A percentile compares a stretch with the other conserved stretches of the same genome.
These are phyloP conservation scores for Chlorokybus atmophyticus DNA, from an alignment of 139 green algal genomes.

Conservation along the genomic window DNA sequence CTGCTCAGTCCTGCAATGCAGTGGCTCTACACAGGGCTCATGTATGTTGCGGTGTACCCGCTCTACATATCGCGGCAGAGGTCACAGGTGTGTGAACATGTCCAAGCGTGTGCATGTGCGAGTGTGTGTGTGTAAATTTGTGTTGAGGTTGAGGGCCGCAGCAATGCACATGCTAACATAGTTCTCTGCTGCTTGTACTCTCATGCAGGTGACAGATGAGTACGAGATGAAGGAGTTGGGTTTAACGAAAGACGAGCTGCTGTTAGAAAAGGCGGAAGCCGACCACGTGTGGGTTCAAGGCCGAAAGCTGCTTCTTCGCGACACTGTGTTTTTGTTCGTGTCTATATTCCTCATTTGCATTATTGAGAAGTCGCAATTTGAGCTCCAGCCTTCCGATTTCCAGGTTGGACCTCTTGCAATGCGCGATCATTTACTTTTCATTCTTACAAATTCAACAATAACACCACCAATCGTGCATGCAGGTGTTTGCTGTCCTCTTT, in stretches of 20 bases:
- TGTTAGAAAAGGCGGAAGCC: slow-evolving; percentile 7
- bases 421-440: no score
- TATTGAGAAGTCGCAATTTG: slow-evolving; percentile 7
- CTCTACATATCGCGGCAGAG: slow-evolving; percentile 16
- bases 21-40: slow-evolving; percentile 15
- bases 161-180: no score
- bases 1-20: slow-evolving; percentile 16
- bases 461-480: no score
- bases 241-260: slow-evolving; percentile 5
- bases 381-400: slow-evolving; percentile 19
- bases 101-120: no score
- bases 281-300: slow-evolving; percentile 6
- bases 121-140: no score
- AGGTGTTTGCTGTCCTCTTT: slow-evolving; percentile 22
- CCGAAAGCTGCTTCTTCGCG: slow-evolving; percentile 5
- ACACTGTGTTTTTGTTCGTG: slow-evolving; percentile 17
- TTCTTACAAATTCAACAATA: no score
- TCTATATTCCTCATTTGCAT: slow-evolving; percentile 22
- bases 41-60: slow-evolving; percentile 24
- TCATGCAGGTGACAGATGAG: no score
- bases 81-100: background rate
- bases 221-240: slow-evolving; percentile 20
- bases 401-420: no score
- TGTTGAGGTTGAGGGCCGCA: no score
- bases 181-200: no score